Base-by-base conservation (phyloP, 2,329 filamentous ascomycete species). In the Fusarium sp. region DNA sequence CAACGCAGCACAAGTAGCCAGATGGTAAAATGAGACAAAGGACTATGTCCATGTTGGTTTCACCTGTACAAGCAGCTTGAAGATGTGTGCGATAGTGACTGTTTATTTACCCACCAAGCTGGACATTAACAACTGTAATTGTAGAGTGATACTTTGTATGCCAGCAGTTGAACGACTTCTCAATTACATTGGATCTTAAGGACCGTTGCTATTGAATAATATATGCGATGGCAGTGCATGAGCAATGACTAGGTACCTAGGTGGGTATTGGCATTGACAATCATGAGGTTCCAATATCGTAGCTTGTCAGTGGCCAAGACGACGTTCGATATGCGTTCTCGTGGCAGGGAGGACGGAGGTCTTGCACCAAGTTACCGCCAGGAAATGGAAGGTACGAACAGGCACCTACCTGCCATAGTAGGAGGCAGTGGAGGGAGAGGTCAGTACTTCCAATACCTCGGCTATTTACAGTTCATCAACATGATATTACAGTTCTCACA, bases 401-500 rank as follows among this genome's bases (percentile, higher is more conserved):
- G 38, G 38, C 15, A 42, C n/a, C 9, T 37, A 37, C 16, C 13
- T 33, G 13, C 33, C 33, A 8, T 15, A 33, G 42, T 18, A 43
- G 21, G 40, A 42, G 40, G 40, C n/a, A 42, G 40, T 42, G 7
- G 40, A 23, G 21, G 21, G 38, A 5, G n/a, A 43, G n/a, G 40
- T 21, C 23, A 25, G 1, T 30, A 23, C 49, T 28, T 11, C 49
- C 15, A 43, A 23, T 47, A 42, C 49, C 71, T 71, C 54, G 49
- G 58, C 56, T 67, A 67, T 40, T 42, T 42, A 67, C 52, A 60
- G 50, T 42, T 50, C 44, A 66, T 38, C 16, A 44, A 53, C 52
- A 60, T 53, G n/a, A 33, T 52, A 58, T 62, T 71, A 73, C 47
- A 66, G 60, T 71, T 71, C 66, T 71, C 61, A 63, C 70, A 60